Base-by-base conservation (phyloP, 805 yeast genomes). In the Candida ponderosae region DNA sequence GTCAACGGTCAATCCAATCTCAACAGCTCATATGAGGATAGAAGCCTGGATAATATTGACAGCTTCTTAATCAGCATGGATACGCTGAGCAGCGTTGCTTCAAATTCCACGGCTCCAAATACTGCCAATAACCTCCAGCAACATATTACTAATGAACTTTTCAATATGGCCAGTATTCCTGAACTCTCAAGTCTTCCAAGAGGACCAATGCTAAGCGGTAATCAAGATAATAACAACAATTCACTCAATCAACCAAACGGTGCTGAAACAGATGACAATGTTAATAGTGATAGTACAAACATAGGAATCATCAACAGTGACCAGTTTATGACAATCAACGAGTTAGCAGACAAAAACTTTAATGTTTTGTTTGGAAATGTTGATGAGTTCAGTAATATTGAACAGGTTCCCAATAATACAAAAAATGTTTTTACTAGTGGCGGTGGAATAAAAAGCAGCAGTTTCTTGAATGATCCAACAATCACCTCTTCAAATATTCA, bases 111-210 rank as follows among this genome's bases (percentile, higher is more conserved):
- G 11, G 11, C 11, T 21, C 24, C 24, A 21, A 21, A 8, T 21
- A 9, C 24, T 21, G 7, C 11, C 7, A 11, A 8, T 21, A 21
- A 21, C 11, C 7, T 21, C 11, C 11, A 21, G 11, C 24, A 21
- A 21, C 24, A 21, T 9, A n/a, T n/a, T n/a, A 21, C 24, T 21
- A 41, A 37, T 31, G 35, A 51, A 33, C 90, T 82, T 54, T 83
- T 83, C 46, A 82, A 83, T 45, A 66, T 82, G 26, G 64, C 71
- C 17, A 68, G 71, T 18, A 53, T 82, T 28, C 62, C 69, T 13
- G 24, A 21, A 11, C 7, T 21, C 11, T 4, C 24, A 9, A 11
- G 24, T 21, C 7, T 3, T 21, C 11, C 11, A 21, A 8, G 11
- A 9, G 24, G 7, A 9, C 11, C 30, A 35, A n/a, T 28, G 24